These are phyloP conservation scores for Heimioporus retisporus DNA, from an alignment of 1,284 basidiomycete species.

Conservation along the genomic window DNA sequence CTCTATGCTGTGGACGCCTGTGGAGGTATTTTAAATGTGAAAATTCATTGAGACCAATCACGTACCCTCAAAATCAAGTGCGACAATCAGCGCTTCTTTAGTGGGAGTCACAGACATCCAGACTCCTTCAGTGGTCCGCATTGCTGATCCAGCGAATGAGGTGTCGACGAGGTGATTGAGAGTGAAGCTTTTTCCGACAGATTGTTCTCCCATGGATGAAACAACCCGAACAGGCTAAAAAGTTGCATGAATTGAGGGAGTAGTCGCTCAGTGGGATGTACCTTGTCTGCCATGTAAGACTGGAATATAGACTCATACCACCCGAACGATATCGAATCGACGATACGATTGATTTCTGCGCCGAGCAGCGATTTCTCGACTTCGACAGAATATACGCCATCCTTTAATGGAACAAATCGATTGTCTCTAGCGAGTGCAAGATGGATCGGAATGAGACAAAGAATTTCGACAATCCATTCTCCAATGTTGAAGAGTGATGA, in stretches of 20 bases:
- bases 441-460: conserved; percentile 74
- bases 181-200: conserved; percentile 69
- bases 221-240: conserved; percentile 67
- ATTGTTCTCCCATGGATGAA: conserved; percentile 76
- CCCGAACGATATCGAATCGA: conserved; percentile 65
- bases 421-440: conserved; percentile 68
- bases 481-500: conserved; percentile 56
- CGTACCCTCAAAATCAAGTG: conserved; percentile 71
- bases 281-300: conserved; percentile 69
- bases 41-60: background rate
- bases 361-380: conserved; percentile 64
- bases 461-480: conserved; percentile 69
- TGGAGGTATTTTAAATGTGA: background rate
- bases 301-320: conserved; percentile 75
- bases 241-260: background rate
- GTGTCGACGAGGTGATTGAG: conserved; percentile 71
- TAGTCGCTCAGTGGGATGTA: conserved; percentile 18
- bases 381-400: conserved; percentile 60
- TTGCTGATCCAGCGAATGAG: conserved; percentile 72
- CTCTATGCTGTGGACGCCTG: conserved; percentile 72
- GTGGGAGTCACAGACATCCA: conserved; percentile 77
- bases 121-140: conserved; percentile 73
- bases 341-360: conserved; percentile 63
- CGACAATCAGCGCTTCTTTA: conserved; percentile 61
- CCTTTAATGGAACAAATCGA: conserved; percentile 67